phyloP scores from a whole-genome alignment of 495 filamentous ascomycete species.

The Penicillium salamii region DNA sequence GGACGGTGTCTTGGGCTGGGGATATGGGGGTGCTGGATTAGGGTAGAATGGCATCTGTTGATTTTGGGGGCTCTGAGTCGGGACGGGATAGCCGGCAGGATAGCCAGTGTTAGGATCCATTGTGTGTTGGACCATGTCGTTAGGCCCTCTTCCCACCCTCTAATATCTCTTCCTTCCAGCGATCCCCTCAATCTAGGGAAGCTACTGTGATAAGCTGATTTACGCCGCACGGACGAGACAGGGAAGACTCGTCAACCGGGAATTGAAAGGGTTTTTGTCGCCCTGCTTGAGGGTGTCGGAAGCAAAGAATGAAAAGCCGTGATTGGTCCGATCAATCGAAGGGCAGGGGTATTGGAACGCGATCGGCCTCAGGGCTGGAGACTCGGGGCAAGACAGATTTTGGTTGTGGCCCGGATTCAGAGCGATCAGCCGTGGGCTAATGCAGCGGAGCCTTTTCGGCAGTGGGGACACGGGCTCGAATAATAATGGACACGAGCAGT shows the following conservation, averaged over 20 bases:
- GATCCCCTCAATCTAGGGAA: constrained; percentile 10
- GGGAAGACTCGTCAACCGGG: constrained; percentile 25
- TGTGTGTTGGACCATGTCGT: constrained; percentile 21
- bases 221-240: constrained; percentile 25
- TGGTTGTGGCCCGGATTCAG: constrained; percentile 30
- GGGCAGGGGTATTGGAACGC: constrained; percentile 18
- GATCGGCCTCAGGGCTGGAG: constrained; percentile 19
- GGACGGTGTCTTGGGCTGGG: constrained; percentile 32
- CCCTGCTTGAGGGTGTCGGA: neutral
- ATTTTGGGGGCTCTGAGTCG: constrained; percentile 36
- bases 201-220: constrained; percentile 12
- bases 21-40: constrained; percentile 38
- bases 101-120: constrained; percentile 48
- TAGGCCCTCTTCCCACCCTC: constrained; percentile 9
- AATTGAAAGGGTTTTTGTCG: constrained; percentile 16
- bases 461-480: constrained; percentile 22
- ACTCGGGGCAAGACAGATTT: constrained; percentile 29
- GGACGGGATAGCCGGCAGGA: constrained; percentile 39
- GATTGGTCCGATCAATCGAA: constrained; percentile 21
- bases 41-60: constrained; percentile 41
- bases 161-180: constrained; percentile 11
- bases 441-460: constrained; percentile 30
- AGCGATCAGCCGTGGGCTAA: constrained; percentile 38
- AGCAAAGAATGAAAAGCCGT: constrained; percentile 3
- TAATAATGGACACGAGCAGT: neutral